Base-by-base conservation (phyloP, 257 asterid genomes). In the Paraleonurus japonicus region DNA sequence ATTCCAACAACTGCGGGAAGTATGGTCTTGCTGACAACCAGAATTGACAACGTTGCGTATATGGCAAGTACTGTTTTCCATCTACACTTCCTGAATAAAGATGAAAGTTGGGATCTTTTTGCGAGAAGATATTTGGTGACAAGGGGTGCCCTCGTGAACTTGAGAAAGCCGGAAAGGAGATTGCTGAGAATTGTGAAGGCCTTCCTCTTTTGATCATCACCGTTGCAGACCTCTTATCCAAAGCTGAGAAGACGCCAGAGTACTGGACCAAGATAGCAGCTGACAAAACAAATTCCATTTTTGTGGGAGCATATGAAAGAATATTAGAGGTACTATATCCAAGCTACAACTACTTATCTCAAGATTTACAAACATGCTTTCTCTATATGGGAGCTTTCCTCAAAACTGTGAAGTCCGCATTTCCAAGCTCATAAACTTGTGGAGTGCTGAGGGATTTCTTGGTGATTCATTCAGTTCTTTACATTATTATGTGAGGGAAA, bases 351-450 rank as follows among this genome's bases (percentile, higher is more conserved):
- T 3, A 37, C 27, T 70, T 70, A 37, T 5, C 75, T 8, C 28
- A 9, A 9, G 6, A 23, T 20, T 27, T 70, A 22, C 5, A 39
- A 37, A 6, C 43, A 13, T 69, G 74, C 11, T 78, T 78, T 39
- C 69, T 78, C n/a, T 67, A 67, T 33, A 19, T 79, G n/a, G 79
- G 77, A 30, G 48, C 30, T 26, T 72, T 16, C 61, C 74, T 22
- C 37, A 47, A 65, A 57, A 48, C 24, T n/a, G 12, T n/a, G 26
- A 30, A 37, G 70, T 79, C 19, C 55, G 47, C 0, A 32, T 28
- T 3, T 70, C 70, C 17, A 69, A 47, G 19, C 69, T 74, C 26
- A 20, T 19, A 35, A 24, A n/a, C 6, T 27, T 59, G 61, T 71
- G 68, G 75, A 50, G 13, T 26, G 61, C 22, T 11, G 69, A 71